phyloP scores from a whole-genome alignment of 2,329 filamentous ascomycete species.

The Aspergillus aculeatinus region DNA sequence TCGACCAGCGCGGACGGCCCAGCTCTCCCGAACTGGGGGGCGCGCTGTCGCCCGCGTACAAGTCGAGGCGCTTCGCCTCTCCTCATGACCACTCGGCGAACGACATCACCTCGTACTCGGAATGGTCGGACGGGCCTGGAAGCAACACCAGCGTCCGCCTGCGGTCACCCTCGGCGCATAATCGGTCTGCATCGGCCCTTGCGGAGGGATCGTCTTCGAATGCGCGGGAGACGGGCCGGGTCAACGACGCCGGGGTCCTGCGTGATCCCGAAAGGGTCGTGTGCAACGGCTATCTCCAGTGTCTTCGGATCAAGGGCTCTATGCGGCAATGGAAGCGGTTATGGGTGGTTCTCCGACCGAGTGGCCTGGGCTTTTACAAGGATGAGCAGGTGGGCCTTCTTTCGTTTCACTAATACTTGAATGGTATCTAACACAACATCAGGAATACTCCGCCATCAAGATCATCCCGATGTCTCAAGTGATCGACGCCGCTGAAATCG shows the following conservation, averaged over 20 bases:
- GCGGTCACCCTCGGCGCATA: constrained; percentile 30
- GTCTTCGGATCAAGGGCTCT: constrained; percentile 74
- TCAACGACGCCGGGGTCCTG: constrained; percentile 53
- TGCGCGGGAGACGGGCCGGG: constrained; percentile 61
- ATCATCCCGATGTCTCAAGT: constrained; percentile 77
- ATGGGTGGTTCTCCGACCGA: constrained; percentile 86
- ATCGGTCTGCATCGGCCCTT: constrained; percentile 30
- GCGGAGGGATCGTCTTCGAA: constrained; percentile 33
- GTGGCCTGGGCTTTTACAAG: constrained; percentile 87
- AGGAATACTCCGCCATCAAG: constrained; percentile 82
- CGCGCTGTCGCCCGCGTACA: constrained; percentile 27
- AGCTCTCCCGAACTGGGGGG: constrained; percentile 38
- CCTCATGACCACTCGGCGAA: constrained; percentile 61
- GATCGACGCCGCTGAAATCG: constrained; percentile 88
- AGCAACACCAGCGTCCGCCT: constrained; percentile 27
- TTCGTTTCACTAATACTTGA: neutral
- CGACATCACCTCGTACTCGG: constrained; percentile 76
- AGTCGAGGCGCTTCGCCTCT: constrained; percentile 31
- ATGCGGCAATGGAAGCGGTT: constrained; percentile 92
- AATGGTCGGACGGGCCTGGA: constrained; percentile 68
- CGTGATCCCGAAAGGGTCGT: constrained; percentile 84
- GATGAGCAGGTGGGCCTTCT: constrained; percentile 58
- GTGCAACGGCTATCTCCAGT: constrained; percentile 86
- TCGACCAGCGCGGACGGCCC: constrained; percentile 33
- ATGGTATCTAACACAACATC: constrained; percentile 21